Percentiles rank a stretch among this genome's conserved stretches.
phyloP scores from a whole-genome alignment of 1,139 yeast genomes.

The Sporopachydermia cereana region DNA sequence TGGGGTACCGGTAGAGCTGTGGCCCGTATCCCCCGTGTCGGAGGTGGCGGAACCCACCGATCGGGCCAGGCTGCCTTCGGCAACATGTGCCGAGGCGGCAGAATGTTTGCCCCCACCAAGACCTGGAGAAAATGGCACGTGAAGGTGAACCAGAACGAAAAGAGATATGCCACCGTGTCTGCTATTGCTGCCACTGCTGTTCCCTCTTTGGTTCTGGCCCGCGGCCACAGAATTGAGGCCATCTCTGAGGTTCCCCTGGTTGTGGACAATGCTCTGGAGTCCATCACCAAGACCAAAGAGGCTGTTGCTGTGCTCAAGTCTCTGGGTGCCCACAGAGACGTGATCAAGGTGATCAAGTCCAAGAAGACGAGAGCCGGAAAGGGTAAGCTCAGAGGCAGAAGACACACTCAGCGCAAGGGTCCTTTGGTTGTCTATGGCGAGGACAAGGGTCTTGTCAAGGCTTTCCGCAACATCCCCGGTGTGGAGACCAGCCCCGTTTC shows the following conservation, averaged over 20 bases:
- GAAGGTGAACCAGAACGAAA: constrained; percentile 99
- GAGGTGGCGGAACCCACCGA: constrained; percentile 99
- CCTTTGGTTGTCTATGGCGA: constrained; percentile 97
- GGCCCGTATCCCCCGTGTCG: constrained; percentile 99
- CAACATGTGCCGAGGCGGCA: constrained; percentile 99
- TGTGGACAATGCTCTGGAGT: constrained; percentile 87
- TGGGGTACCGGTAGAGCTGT: constrained; percentile 99
- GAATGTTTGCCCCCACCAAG: constrained; percentile 99
- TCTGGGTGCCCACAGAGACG: constrained; percentile 97
- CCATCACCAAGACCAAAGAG: constrained; percentile 93
- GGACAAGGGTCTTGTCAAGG: constrained; percentile 97
- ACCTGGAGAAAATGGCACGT: constrained; percentile 99
- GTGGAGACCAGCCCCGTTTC: constrained; percentile 93
- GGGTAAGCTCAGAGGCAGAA: constrained; percentile 99
- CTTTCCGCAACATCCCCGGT: constrained; percentile 99
- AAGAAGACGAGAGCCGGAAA: constrained; percentile 99
- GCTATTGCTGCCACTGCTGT: constrained; percentile 99
- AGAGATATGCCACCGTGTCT: constrained; percentile 99
- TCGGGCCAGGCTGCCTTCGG: constrained; percentile 99
- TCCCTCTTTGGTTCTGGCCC: constrained; percentile 96
- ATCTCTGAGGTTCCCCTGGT: constrained; percentile 98
- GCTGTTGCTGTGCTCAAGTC: constrained; percentile 98
- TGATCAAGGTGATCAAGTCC: constrained; percentile 95
- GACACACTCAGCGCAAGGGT: constrained; percentile 99
- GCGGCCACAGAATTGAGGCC: constrained; percentile 99